Conservation (phyloP, 768 basidiomycete genomes). For the Rhodotorula diobovata region DNA sequence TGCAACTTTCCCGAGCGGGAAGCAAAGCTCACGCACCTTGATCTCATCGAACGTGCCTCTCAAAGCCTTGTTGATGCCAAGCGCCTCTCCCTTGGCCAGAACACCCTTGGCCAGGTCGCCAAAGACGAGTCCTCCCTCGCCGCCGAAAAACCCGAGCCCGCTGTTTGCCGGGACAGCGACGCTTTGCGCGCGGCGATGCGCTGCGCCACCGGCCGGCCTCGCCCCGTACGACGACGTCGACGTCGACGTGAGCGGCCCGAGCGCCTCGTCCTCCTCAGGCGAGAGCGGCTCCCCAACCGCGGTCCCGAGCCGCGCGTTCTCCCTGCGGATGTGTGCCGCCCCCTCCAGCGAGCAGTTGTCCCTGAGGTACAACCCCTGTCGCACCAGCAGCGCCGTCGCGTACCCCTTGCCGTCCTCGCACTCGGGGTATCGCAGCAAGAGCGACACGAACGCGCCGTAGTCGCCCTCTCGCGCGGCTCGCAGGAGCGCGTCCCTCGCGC, state of each 20-base stretch:
- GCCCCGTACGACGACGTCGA: not conserved
- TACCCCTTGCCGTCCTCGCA: constrained; percentile 48
- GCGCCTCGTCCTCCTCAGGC: constrained; percentile 15
- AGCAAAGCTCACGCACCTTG: constrained; percentile 10
- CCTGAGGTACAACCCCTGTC: constrained; percentile 65
- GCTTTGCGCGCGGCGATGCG: constrained; percentile 6
- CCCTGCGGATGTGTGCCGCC: constrained; percentile 12
- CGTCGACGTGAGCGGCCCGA: too few relatives aligned
- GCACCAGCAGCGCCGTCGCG: constrained; percentile 66
- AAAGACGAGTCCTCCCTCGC: constrained; percentile 9
- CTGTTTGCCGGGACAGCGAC: not conserved
- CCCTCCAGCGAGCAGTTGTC: constrained; percentile 35
- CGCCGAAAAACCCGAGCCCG: constrained; percentile 13
- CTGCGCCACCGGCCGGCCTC: not conserved
- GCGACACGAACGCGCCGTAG: constrained; percentile 76
- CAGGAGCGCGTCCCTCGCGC: constrained; percentile 66
- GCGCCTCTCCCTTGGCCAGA: constrained; percentile 38
- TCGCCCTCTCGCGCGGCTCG: constrained; percentile 65
- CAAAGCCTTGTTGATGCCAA: constrained; percentile 43
- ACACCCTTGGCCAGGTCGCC: constrained; percentile 40
- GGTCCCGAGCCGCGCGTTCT: constrained; percentile 32
- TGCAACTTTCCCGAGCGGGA: too few relatives aligned
- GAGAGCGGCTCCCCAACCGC: constrained; percentile 6
- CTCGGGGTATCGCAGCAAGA: constrained; percentile 77
- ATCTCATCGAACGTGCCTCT: constrained; percentile 37